These are phyloP conservation scores for Ophiostoma australiae DNA, from an alignment of 2,329 filamentous ascomycete species.

Conservation along the genomic window DNA sequence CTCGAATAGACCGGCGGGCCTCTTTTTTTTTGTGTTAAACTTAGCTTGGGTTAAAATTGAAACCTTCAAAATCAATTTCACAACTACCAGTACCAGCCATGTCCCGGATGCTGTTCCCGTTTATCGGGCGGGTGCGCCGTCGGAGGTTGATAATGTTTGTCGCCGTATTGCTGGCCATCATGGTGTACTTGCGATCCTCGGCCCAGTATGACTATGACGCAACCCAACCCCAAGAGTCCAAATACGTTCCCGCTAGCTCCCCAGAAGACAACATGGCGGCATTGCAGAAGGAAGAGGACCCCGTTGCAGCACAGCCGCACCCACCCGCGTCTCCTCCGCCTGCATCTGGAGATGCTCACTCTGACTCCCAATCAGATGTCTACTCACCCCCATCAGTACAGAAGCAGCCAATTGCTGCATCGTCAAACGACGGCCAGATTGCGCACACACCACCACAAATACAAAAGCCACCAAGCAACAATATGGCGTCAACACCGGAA, in stretches of 20 bases:
- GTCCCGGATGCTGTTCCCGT: conserved; percentile 19
- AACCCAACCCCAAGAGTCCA: neutral
- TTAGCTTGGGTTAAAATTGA: too few relatives aligned
- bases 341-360: neutral
- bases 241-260: conserved; percentile 16
- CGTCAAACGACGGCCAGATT: neutral
- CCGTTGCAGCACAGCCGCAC: neutral
- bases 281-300: neutral
- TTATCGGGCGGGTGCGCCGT: conserved; percentile 24
- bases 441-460: neutral
- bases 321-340: neutral
- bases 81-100: neutral
- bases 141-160: conserved; percentile 22
- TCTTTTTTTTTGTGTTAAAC: too few relatives aligned
- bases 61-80: neutral
- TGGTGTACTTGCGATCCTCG: conserved; percentile 16
- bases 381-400: neutral
- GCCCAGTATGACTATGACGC: neutral
- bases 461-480: neutral
- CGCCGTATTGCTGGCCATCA: conserved; percentile 14
- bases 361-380: neutral
- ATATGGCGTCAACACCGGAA: neutral
- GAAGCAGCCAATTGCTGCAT: neutral
- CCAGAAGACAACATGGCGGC: conserved; percentile 15
- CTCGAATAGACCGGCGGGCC: neutral